A percentile compares a stretch with the other conserved stretches of the same genome.
phyloP scores from a whole-genome alignment of 179 eudicot species.

The Sideroxylon spinosum region DNA sequence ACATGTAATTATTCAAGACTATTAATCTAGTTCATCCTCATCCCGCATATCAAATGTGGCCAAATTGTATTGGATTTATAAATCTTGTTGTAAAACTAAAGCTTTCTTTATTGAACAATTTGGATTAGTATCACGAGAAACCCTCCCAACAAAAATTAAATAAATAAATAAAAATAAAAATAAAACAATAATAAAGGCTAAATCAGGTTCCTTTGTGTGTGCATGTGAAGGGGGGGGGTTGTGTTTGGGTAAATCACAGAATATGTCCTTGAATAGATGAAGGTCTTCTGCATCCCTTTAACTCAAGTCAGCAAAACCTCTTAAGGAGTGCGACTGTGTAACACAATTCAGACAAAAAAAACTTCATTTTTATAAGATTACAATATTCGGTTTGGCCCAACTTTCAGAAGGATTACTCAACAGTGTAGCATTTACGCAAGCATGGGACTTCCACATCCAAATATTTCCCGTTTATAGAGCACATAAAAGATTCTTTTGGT shows the following conservation, averaged over 20 bases:
- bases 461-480: neutral
- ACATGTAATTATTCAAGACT: too few relatives aligned
- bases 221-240: too few relatives aligned
- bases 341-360: neutral
- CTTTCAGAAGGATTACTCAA: neutral
- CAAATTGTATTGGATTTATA: neutral
- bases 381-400: slow-evolving; percentile 1
- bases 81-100: neutral
- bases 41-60: too few relatives aligned
- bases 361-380: neutral
- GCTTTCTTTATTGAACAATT: neutral
- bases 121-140: neutral
- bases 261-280: neutral
- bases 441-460: neutral
- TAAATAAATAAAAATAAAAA: neutral
- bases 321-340: neutral
- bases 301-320: neutral
- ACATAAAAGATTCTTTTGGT: slow-evolving; percentile 1
- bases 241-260: neutral
- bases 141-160: neutral
- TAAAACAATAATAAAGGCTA: neutral
- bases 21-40: too few relatives aligned
- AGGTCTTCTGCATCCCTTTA: neutral
- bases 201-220: neutral
- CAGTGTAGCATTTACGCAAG: neutral